Base-by-base conservation (phyloP, 768 basidiomycete genomes). In the Bullera alba region DNA sequence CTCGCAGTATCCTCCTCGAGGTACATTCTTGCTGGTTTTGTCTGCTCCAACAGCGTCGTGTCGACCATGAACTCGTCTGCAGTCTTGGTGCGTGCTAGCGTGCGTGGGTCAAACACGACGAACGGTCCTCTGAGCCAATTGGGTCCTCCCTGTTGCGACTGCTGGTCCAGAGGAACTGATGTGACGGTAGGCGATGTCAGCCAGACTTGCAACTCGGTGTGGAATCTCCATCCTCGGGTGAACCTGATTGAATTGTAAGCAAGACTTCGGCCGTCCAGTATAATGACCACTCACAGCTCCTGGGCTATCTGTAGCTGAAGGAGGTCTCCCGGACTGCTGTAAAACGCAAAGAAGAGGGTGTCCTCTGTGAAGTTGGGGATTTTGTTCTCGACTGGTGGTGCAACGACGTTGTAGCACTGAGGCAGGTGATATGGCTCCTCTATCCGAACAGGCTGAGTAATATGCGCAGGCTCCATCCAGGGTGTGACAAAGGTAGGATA, bases 331-430 rank as follows among this genome's bases (percentile, higher is more conserved):
- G 92, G 89, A 73, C 82, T 84, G 50, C 88, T 83, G 75, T 96
- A 97, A 78, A 97, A 97, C 82, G 93, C 91, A 79, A 88, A 93
- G 75, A 97, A 95, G 23, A 97, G 76, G 15, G 92, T 95, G 74
- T 97, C 92, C 72, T 96, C 92, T 72, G 85, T 86, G 75, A 97
- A 93, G 46, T 63, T 61, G 28, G 55, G 53, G 41, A 74, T 60
- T 56, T 74, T 74, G 4, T 58, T 63, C 43, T 83, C 81, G 1
- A 80, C 79, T 39, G 89, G 83, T 30, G 85, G 83, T 28, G 92
- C 23, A 8, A 28, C 83, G 42, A 95, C 91, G 72, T 84, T 90
- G 55, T 97, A 97, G 75, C 91, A 95, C 25, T 81, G 76, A 34
- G 92, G 92, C 42, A 92, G 80, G 62, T 87, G 84, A 71, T 84